Evolutionary conservation across 495 filamentous ascomycete species (phyloP).

Genomic region (Talaromyces proteolyticus): DNA sequence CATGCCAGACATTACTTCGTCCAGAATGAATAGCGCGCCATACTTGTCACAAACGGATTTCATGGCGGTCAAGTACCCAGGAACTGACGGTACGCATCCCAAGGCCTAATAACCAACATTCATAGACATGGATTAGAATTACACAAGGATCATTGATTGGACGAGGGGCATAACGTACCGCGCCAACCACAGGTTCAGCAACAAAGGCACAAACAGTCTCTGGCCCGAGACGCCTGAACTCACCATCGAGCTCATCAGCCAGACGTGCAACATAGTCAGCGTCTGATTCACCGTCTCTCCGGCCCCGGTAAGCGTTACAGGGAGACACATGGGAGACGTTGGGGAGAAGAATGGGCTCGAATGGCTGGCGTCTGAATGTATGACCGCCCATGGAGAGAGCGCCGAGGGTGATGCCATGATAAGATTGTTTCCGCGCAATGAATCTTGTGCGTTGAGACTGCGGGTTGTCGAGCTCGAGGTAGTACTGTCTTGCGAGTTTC

Average conservation of each 20-base stretch:
- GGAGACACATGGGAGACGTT: slow-evolving; percentile 62
- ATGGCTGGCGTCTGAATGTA: slow-evolving; percentile 54
- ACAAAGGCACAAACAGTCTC: slow-evolving; percentile 72
- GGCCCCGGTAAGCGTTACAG: slow-evolving; percentile 61
- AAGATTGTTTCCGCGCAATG: slow-evolving; percentile 64
- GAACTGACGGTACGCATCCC: slow-evolving; percentile 57
- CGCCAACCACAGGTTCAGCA: slow-evolving; percentile 64
- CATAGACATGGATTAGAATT: neutral
- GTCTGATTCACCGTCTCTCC: slow-evolving; percentile 38
- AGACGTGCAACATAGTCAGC: slow-evolving; percentile 52
- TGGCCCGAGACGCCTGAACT: slow-evolving; percentile 67
- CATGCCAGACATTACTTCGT: slow-evolving; percentile 81
- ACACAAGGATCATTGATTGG: neutral
- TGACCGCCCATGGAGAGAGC: slow-evolving; percentile 61
- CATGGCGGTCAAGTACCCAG: slow-evolving; percentile 61
- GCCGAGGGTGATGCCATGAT: slow-evolving; percentile 71
- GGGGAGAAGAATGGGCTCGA: slow-evolving; percentile 55
- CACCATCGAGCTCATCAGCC: slow-evolving; percentile 62
- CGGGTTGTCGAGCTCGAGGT: slow-evolving; percentile 43
- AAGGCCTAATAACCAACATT: slow-evolving; percentile 30
- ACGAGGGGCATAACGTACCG: slow-evolving; percentile 25
- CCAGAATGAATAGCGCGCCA: slow-evolving; percentile 63
- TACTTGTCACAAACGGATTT: slow-evolving; percentile 56
- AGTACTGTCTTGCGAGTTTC: slow-evolving; percentile 60
- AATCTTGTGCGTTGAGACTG: slow-evolving; percentile 49